These are phyloP conservation scores for Ogataea trehaloabstinens DNA, from an alignment of 805 yeast genomes.

Conservation along the genomic window DNA sequence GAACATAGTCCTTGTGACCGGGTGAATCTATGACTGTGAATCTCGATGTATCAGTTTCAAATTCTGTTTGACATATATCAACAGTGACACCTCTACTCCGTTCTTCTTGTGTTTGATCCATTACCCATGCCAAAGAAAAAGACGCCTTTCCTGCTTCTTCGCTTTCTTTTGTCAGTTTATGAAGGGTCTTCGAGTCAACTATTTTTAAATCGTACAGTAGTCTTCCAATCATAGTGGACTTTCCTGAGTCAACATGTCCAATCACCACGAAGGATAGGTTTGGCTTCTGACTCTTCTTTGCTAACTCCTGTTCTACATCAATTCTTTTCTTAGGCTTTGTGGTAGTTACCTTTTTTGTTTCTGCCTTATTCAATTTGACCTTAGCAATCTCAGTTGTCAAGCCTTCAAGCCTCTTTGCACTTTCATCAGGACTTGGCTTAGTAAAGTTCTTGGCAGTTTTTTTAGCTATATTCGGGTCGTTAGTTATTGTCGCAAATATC, in stretches of 20 bases:
- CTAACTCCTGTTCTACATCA: constrained; percentile 40
- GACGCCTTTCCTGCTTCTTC: constrained; percentile 70
- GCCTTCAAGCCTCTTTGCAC: constrained; percentile 21
- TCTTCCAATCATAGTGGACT: constrained; percentile 77
- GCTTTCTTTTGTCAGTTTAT: constrained; percentile 62
- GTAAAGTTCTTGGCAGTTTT: constrained; percentile 54
- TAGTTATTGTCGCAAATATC: constrained; percentile 33
- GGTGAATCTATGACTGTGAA: constrained; percentile 83
- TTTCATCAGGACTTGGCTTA: constrained; percentile 82
- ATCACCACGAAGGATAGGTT: constrained; percentile 72
- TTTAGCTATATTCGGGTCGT: constrained; percentile 36
- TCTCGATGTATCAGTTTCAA: constrained; percentile 52
- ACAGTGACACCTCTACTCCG: constrained; percentile 75
- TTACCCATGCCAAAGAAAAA: constrained; percentile 81
- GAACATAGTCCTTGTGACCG: constrained; percentile 80
- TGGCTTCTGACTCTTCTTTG: constrained; percentile 43
- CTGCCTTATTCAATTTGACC: constrained; percentile 18
- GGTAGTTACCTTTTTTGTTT: constrained; percentile 19
- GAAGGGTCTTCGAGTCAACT: constrained; percentile 61
- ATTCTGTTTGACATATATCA: constrained; percentile 67
- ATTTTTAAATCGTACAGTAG: constrained; percentile 64
- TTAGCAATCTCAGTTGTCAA: constrained; percentile 24
- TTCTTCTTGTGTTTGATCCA: constrained; percentile 80
- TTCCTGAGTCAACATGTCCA: constrained; percentile 87
- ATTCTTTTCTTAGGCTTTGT: constrained; percentile 45